phyloP scores from a whole-genome alignment of 768 basidiomycete species.

The Trametes sanguinea region DNA sequence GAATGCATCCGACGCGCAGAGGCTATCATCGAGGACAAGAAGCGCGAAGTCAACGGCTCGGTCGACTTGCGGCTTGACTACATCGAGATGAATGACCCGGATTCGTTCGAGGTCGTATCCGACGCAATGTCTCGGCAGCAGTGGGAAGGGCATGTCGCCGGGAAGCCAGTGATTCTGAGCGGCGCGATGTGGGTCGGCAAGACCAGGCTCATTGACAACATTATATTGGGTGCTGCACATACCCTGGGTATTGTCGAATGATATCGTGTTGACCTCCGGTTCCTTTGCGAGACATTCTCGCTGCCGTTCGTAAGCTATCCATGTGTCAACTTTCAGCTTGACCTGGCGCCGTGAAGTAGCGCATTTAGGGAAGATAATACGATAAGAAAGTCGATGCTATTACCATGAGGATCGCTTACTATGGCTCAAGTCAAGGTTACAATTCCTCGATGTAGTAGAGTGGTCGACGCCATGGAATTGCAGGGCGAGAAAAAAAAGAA shows the following conservation, averaged over 20 bases:
- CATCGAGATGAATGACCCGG: slow-evolving; percentile 82
- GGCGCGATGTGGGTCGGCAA: slow-evolving; percentile 85
- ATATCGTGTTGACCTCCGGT: background rate
- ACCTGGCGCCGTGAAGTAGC: background rate
- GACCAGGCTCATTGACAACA: slow-evolving; percentile 92
- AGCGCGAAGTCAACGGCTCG: slow-evolving; percentile 6
- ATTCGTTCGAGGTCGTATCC: slow-evolving; percentile 67
- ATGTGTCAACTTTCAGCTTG: no score
- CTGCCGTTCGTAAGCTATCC: no score
- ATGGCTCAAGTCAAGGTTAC: no score
- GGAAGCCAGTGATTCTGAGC: slow-evolving; percentile 65
- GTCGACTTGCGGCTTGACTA: slow-evolving; percentile 77
- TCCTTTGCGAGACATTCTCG: no score
- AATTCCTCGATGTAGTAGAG: no score
- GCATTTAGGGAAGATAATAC: background rate
- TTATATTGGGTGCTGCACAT: slow-evolving; percentile 63
- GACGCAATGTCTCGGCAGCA: slow-evolving; percentile 29
- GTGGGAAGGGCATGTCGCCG: slow-evolving; percentile 32
- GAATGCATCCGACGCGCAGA: slow-evolving; percentile 50
- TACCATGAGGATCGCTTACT: no score
- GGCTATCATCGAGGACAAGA: slow-evolving; percentile 38
- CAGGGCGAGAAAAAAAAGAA: background rate
- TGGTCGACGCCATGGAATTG: no score
- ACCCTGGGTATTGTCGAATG: slow-evolving; percentile 25
- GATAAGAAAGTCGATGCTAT: no score